Base-by-base conservation (phyloP, 805 yeast genomes). In the Crinitomyces ghanaensis region DNA sequence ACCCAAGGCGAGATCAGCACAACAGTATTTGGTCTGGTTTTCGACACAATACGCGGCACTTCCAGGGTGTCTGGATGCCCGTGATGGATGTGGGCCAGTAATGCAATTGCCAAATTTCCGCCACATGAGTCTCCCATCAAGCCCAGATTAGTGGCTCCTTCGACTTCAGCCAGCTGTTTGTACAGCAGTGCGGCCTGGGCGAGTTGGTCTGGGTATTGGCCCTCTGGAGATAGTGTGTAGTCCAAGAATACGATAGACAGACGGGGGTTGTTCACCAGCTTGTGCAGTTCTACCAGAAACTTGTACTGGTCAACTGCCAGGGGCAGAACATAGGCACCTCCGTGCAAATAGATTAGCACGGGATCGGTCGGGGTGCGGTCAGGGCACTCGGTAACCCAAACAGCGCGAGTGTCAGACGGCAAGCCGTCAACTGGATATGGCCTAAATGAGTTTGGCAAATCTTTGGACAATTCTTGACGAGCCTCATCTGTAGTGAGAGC, bases 51-150 rank as follows among this genome's bases (percentile, higher is more conserved):
- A 19, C n/a, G 18, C 19, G 9, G 17, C 12, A 3, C 13, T 15
- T 5, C 29, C 8, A 11, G 29, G 32, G 26, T 28, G 19, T 15
- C n/a, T 8, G 28, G 17, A 30, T 30, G 34, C 12, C 13, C 16
- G 19, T 37, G 24, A 4, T 31, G n/a, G 4, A 26, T 22, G 19
- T 37, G 41, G 5, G 41, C 38, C 9, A 31, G 13, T 12, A 40
- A 17, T 3, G 30, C 33, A 3, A 40, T 28, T 4, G 20, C 29
- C 27, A 40, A 26, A 27, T 40, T 39, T 3, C 36, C 43, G 16
- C 43, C 43, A 12, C 39, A 40, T 3, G 43, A 37, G 22, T 40
- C 43, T 11, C 43, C 43, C 6, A 21, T 8, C 9, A 37, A 13
- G n/a, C 19, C 19, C 15, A 40, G 18, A 12, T 39, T 38, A 2